These are phyloP conservation scores for Phytophthora ramorum DNA, from an alignment of 352 stramenopile genomes.

Conservation along the genomic window DNA sequence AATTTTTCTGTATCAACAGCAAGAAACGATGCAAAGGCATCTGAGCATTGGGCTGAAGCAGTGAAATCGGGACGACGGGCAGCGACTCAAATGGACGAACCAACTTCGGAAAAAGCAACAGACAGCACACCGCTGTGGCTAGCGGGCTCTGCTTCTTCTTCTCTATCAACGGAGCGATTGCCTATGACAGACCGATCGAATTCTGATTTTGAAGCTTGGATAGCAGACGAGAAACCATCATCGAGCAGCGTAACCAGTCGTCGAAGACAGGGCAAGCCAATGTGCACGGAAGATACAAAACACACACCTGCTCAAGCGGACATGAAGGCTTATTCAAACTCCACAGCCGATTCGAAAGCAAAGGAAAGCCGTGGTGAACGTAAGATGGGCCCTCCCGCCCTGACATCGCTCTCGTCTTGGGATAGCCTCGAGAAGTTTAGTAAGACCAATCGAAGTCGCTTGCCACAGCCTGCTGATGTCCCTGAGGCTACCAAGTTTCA, in stretches of 20 bases:
- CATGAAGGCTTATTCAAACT: slow-evolving; percentile 8
- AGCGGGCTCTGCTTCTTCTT: not conserved
- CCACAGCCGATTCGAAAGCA: not conserved
- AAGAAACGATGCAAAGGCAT: slow-evolving; percentile 2
- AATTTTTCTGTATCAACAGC: slow-evolving; percentile 6
- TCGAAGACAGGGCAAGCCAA: slow-evolving; percentile 25
- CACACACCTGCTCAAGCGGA: slow-evolving; percentile 4
- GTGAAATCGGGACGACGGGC: not conserved
- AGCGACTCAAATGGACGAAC: slow-evolving; percentile 1
- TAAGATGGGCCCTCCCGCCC: slow-evolving; percentile 1
- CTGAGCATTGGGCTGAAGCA: slow-evolving; percentile 9
- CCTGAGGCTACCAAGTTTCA: not conserved
- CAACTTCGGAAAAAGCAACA: slow-evolving; percentile 3
- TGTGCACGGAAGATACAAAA: slow-evolving; percentile 2
- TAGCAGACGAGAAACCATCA: slow-evolving; percentile 24
- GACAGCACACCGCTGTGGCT: slow-evolving; percentile 35
- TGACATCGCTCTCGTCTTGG: slow-evolving; percentile 45
- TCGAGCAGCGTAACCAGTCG: slow-evolving; percentile 23
- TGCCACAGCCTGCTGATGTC: slow-evolving; percentile 36
- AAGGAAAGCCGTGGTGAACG: slow-evolving; percentile 9
- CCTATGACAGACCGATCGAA: slow-evolving; percentile 8
- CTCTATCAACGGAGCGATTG: slow-evolving; percentile 11
- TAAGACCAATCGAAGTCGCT: slow-evolving; percentile 69
- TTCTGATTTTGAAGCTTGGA: slow-evolving; percentile 8
- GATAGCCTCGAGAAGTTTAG: slow-evolving; percentile 86